Base-by-base conservation (phyloP, 495 filamentous ascomycete species). In the Cercophora newfieldiana region DNA sequence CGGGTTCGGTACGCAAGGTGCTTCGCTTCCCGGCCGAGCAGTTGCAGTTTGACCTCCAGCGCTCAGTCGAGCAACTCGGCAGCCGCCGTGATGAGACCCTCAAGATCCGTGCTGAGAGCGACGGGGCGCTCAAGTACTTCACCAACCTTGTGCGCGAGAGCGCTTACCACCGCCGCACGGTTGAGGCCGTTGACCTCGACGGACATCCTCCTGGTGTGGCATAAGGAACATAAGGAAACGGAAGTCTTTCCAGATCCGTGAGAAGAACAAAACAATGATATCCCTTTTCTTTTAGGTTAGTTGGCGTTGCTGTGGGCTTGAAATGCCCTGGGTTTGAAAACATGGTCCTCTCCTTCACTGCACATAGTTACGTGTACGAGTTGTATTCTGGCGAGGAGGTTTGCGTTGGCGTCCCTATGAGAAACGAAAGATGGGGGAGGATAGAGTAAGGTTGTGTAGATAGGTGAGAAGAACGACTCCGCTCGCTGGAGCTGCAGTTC, bases 91-190 rank as follows among this genome's bases (percentile, higher is more conserved):
- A 94, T 53, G 92, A 97, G 72, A 92, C 91, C 26, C 82, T 83
- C 69, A 92, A 93, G 79, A 82, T 91, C 21, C 86, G 86, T 72
- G 80, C 81, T 49, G 86, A 96, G 75, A 92, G 88, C 70, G 88
- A 91, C 65, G 83, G 89, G 59, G 92, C 92, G 26, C 83, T 86
- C 71, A 93, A 92, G 74, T 96, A 92, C 79, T 99, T 99, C 74
- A 80, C 85, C 28, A 96, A 97, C 69, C 80, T 99, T 30, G 87
- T 97, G 63, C 83, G 89, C 30, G 87, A 93, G 55, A 92, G 90
- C 62, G 81, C 78, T 58, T 86, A 91, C 60, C 88, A 94, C 69
- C 84, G 87, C 66, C 84, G 80, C 30, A 84, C 85, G n/a, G 91
- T 99, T 18, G 86, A 92, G 59, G 81, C 82, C 48, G 87, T 97